These are phyloP conservation scores for Phellopilus nigrolimitatus DNA, from an alignment of 1,284 basidiomycete species.

Conservation along the genomic window DNA sequence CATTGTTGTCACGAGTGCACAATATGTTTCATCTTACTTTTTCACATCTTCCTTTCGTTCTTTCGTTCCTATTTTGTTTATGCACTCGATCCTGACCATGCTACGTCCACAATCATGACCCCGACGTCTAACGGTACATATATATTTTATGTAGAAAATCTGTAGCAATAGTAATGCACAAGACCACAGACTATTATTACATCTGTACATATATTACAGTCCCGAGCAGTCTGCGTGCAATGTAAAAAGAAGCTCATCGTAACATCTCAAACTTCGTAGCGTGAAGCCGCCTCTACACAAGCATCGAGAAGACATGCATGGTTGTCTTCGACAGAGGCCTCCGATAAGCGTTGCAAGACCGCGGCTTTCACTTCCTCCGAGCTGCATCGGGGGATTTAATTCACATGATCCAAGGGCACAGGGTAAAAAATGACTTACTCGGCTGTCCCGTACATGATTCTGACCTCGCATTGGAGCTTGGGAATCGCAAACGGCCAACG, in stretches of 20 bases:
- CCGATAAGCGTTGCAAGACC: conserved; percentile 48
- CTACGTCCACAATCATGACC: too few relatives aligned
- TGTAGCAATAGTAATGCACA: too few relatives aligned
- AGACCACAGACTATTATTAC: not conserved
- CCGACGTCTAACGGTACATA: too few relatives aligned
- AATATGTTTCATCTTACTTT: too few relatives aligned
- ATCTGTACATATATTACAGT: conserved; percentile 11
- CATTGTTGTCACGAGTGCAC: not conserved
- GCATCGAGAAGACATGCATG: conserved; percentile 72
- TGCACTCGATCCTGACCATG: too few relatives aligned
- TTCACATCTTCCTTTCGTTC: not conserved
- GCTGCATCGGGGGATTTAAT: conserved; percentile 29
- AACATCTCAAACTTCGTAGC: conserved; percentile 29
- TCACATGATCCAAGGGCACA: not conserved
- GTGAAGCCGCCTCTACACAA: conserved; percentile 65
- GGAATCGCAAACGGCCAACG: conserved; percentile 61
- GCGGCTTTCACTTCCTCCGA: conserved; percentile 43
- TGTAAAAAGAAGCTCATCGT: not conserved
- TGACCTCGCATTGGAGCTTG: conserved; percentile 48
- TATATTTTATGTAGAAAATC: too few relatives aligned
- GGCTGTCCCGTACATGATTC: conserved; percentile 56
- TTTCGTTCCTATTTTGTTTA: conserved; percentile 1
- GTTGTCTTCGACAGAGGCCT: conserved; percentile 54
- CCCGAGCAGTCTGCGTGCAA: conserved; percentile 16
- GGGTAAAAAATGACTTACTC: conserved; percentile 44